Conservation (phyloP, 2,329 filamentous ascomycete species). For the Aspergillus clavatus region DNA sequence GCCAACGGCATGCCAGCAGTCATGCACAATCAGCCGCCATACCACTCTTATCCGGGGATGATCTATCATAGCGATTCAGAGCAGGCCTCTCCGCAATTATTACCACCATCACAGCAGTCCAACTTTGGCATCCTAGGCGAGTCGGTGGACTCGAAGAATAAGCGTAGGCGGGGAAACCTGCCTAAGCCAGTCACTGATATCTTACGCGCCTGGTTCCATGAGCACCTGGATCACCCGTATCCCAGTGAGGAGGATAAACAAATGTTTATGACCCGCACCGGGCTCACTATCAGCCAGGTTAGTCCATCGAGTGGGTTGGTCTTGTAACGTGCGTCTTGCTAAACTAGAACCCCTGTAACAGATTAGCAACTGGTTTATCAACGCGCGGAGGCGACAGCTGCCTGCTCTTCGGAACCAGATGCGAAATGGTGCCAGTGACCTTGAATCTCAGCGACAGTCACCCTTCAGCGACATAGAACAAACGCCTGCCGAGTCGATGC, state of each 20-base stretch:
- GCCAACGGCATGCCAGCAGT: constrained; percentile 14
- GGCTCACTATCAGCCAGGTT: constrained; percentile 66
- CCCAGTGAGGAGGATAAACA: constrained; percentile 86
- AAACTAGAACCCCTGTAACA: constrained; percentile 16
- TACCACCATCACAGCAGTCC: constrained; percentile 29
- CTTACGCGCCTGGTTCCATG: constrained; percentile 71
- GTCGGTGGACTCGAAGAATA: constrained; percentile 37
- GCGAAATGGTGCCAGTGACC: constrained; percentile 30
- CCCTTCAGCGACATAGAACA: constrained; percentile 35
- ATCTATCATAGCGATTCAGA: constrained; percentile 31
- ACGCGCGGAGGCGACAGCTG: constrained; percentile 45
- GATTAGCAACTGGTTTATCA: constrained; percentile 54
- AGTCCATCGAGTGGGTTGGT: constrained; percentile 6
- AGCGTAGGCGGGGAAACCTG: constrained; percentile 70
- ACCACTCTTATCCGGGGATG: constrained; percentile 23
- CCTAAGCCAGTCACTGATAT: constrained; percentile 87
- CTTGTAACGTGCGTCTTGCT: constrained; percentile 5
- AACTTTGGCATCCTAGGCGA: constrained; percentile 39
- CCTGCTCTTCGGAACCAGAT: constrained; percentile 44
- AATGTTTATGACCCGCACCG: constrained; percentile 69
- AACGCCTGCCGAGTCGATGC: constrained; percentile 20
- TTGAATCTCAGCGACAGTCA: constrained; percentile 30
- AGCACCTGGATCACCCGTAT: constrained; percentile 76
- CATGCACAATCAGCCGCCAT: constrained; percentile 26
- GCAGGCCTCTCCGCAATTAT: constrained; percentile 26